Conservation (phyloP, 208 protist species). For the Leishmania lainsoni region DNA sequence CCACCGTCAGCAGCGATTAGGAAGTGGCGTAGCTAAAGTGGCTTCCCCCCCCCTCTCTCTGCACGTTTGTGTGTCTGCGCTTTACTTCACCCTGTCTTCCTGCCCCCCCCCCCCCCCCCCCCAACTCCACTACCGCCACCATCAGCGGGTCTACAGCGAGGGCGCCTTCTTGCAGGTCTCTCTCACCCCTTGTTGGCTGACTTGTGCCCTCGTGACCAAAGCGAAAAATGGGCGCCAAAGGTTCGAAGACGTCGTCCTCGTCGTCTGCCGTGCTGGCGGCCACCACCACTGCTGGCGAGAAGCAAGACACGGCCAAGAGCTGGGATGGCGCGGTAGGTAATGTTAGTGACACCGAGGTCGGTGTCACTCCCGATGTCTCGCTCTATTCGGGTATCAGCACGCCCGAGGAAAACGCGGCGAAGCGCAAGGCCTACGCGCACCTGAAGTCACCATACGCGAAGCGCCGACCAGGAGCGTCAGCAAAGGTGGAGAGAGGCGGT, state of each 20-base stretch:
- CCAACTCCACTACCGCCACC: neutral
- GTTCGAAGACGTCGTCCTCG: neutral
- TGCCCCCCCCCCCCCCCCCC: too few species aligned
- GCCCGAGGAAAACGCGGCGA: slow-evolving; percentile 41
- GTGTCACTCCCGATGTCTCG: slow-evolving; percentile 25
- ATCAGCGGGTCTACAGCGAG: neutral
- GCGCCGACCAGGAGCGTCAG: neutral
- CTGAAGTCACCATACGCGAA: slow-evolving; percentile 28
- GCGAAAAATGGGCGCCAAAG: neutral
- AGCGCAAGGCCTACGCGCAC: slow-evolving; percentile 44
- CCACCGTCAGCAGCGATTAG: neutral
- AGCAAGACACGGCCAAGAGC: neutral
- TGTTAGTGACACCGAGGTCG: slow-evolving; percentile 3
- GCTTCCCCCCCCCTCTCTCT: neutral
- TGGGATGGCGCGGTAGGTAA: neutral
- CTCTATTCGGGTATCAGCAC: slow-evolving; percentile 41
- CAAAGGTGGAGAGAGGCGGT: neutral
- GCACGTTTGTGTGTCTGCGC: neutral
- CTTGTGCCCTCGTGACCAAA: neutral
- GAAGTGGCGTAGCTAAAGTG: neutral
- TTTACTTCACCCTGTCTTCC: neutral
- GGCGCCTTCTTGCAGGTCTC: neutral
- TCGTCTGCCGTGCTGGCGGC: neutral
- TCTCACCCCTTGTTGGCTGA: neutral
- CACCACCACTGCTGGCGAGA: neutral